A percentile compares a stretch with the other conserved stretches of the same genome.
Evolutionary conservation across 371 early-diverging fungal genomes (phyloP).

Genomic region (Lichtheimia ramosa): DNA sequence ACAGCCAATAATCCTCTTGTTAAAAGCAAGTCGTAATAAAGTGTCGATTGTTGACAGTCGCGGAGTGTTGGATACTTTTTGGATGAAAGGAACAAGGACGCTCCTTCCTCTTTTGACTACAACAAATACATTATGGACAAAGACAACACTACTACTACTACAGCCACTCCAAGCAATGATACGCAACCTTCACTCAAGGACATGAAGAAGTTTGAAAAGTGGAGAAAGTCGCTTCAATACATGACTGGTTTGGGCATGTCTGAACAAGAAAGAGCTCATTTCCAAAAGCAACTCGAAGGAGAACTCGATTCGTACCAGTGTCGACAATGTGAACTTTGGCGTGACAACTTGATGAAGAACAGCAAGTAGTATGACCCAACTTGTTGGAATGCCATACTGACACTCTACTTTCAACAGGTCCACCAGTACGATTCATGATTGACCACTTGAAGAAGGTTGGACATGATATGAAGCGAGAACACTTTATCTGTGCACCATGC

Average conservation of each 20-base stretch:
- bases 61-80: too few relatives aligned
- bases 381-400: background rate
- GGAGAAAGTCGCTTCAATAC: slow-evolving; percentile 55
- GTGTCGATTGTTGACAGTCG: too few relatives aligned
- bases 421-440: slow-evolving; percentile 85
- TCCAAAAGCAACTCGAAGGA: slow-evolving; percentile 32
- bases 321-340: slow-evolving; percentile 71
- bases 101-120: too few relatives aligned
- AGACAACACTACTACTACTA: too few relatives aligned
- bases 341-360: slow-evolving; percentile 67
- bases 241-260: slow-evolving; percentile 67
- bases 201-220: slow-evolving; percentile 53
- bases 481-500: slow-evolving; percentile 82
- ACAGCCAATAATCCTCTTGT: too few relatives aligned
- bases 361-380: slow-evolving; percentile 44
- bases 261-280: slow-evolving; percentile 39
- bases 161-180: too few relatives aligned
- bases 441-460: slow-evolving; percentile 73
- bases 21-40: too few relatives aligned
- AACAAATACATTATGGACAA: too few relatives aligned
- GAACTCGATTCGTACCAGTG: slow-evolving; percentile 59
- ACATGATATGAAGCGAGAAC: slow-evolving; percentile 56
- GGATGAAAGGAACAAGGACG: too few relatives aligned
- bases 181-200: slow-evolving; percentile 21
- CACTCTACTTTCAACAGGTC: slow-evolving; percentile 49